Base-by-base conservation (phyloP, 441 rosid genomes). In the Mallotus japonicus region DNA sequence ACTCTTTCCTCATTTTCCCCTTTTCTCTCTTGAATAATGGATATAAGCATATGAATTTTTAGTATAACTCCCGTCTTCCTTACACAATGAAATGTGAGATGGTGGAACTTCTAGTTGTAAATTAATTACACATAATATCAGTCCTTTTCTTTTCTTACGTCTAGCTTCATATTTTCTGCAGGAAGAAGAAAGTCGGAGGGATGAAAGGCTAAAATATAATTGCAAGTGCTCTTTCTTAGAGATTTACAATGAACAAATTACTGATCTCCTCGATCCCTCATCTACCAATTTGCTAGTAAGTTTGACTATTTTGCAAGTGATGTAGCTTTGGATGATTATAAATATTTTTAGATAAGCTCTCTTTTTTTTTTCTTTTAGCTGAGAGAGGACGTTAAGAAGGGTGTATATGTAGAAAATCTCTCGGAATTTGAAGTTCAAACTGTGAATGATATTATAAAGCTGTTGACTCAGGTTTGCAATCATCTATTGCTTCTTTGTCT, bases 201-300 rank as follows among this genome's bases (percentile, higher is more conserved):
- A 93, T 80, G 99, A 92, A 83, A 91, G 85, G 47, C 85, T 96
- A 60, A 89, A 85, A 69, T 96, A 93, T 80, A 83, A 85, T 72
- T 93, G 99, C 91, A 96, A 96, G 82, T 96, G 99, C 83, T 96
- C 98, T 59, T 93, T 93, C 83, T 86, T 96, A 63, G 99, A 96
- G 83, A 96, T 93, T 70, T 96, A 96, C 77, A 93, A 93, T 70
- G 98, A 96, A 75, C 99, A 96, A 76, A 88, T 96, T 64, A 82
- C 92, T 37, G 98, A 96, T 79, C 98, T 96, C 73, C 97, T 96
- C 44, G 98, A 96, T 81, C 97, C 97, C 55, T 93, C 97, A 46
- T 88, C 97, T 61, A 78, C 93, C 69, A 93, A 92, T 85, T 83
- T 93, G 80, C 88, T 82, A 42, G 97, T 89, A 76, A 77, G 91